Conservation (phyloP, 108 stramenopile genomes). For the Pseudonitzschia multistriata region DNA sequence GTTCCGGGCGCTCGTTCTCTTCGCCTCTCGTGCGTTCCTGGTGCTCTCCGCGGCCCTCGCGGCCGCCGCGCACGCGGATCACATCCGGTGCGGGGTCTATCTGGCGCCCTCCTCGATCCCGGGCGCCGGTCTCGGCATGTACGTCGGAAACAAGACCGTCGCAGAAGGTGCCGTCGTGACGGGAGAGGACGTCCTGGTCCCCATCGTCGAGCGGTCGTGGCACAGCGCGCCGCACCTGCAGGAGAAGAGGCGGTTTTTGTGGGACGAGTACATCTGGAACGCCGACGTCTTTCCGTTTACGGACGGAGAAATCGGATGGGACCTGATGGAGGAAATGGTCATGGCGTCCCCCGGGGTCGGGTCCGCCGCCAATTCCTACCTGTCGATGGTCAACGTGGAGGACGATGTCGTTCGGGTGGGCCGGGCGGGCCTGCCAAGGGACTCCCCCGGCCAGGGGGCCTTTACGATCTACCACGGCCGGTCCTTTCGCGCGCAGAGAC, state of each 20-base stretch:
- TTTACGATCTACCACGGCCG: conserved; percentile 47
- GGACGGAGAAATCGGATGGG: conserved; percentile 30
- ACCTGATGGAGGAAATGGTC: conserved; percentile 2
- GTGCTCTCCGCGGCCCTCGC: no score
- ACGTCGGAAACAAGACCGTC: conserved; percentile 21
- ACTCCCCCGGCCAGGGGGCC: conserved; percentile 59
- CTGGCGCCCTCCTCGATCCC: conserved; percentile 48
- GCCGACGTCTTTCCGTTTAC: conserved; percentile 22
- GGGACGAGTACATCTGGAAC: conserved; percentile 41
- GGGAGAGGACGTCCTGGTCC: conserved; percentile 31
- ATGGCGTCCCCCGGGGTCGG: conserved; percentile 47
- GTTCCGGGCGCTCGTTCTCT: no score
- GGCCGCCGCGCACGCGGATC: no score
- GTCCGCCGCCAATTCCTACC: conserved; percentile 53
- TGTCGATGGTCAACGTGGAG: conserved; percentile 48
- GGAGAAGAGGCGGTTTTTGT: conserved; percentile 24
- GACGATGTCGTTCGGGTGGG: conserved; percentile 21
- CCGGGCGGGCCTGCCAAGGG: conserved; percentile 22
- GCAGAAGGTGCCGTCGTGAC: conserved; percentile 22
- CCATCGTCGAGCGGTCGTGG: conserved; percentile 35
- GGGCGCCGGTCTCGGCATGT: conserved; percentile 43
- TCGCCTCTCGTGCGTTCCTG: no score
- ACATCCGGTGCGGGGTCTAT: conserved; percentile 38
- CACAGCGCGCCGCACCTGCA: background rate
- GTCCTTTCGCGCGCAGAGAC: conserved; percentile 14